phyloP scores from a whole-genome alignment of 805 yeast genomes.

The Ogataea methanolica region DNA sequence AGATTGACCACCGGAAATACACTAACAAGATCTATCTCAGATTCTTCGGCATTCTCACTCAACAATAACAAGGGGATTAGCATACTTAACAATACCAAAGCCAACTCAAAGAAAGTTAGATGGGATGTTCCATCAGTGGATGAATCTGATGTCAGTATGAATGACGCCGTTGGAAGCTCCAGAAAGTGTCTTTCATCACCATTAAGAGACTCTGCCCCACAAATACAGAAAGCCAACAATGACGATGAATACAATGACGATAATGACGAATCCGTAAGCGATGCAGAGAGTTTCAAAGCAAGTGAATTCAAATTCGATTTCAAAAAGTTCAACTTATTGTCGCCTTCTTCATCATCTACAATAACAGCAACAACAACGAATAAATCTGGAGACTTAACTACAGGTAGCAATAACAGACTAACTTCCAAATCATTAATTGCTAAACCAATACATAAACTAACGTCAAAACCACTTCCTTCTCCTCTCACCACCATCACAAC shows the following conservation, averaged over 20 bases:
- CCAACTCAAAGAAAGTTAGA: constrained; percentile 37
- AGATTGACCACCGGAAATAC: constrained; percentile 8
- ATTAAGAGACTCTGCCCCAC: background rate
- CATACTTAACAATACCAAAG: too few species aligned
- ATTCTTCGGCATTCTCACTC: background rate
- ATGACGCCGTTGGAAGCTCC: constrained; percentile 4
- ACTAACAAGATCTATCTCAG: constrained; percentile 4
- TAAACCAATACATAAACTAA: background rate
- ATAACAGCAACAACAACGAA: too few species aligned
- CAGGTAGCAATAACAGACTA: too few species aligned
- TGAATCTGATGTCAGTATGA: constrained; percentile 18
- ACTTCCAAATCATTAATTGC: too few species aligned
- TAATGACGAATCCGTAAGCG: background rate
- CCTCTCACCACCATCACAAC: too few species aligned
- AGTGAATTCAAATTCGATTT: constrained; percentile 5
- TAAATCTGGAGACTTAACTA: too few species aligned
- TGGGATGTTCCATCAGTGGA: constrained; percentile 35
- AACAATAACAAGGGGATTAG: constrained; percentile 9
- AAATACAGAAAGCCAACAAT: background rate
- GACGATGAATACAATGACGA: background rate
- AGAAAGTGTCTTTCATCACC: constrained; percentile 10
- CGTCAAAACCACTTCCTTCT: background rate
- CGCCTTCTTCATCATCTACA: background rate
- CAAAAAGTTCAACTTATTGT: constrained; percentile 1
- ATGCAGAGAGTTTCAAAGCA: background rate